These are phyloP conservation scores for Hansfordia pulvinata DNA, from an alignment of 2,329 filamentous ascomycete species.

Conservation along the genomic window DNA sequence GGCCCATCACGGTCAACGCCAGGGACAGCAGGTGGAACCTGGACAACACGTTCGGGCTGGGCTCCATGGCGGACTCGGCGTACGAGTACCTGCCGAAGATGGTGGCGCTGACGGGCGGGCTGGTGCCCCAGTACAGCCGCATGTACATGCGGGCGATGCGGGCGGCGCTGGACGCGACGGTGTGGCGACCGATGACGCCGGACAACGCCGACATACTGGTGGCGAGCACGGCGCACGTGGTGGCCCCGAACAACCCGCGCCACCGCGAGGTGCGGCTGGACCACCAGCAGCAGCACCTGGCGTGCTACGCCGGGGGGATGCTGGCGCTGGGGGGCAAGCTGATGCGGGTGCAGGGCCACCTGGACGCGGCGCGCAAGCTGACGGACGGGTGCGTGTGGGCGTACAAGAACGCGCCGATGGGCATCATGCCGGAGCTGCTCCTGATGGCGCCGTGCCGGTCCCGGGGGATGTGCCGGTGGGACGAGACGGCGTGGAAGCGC, in stretches of 20 bases:
- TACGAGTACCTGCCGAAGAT: conserved; percentile 41
- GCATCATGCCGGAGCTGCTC: conserved; percentile 39
- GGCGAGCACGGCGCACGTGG: conserved; percentile 27
- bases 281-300: conserved; percentile 28
- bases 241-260: conserved; percentile 11
- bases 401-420: conserved; percentile 30
- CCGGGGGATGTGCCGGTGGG: conserved; percentile 12
- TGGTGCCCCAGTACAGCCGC: conserved; percentile 37
- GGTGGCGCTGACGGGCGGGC: conserved; percentile 41
- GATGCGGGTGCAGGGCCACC: conserved; percentile 23
- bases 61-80: conserved; percentile 22
- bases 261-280: conserved; percentile 17
- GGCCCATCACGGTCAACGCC: conserved; percentile 53
- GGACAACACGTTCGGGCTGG: conserved; percentile 19
- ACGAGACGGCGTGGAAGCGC: conserved; percentile 13
- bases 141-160: conserved; percentile 52
- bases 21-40: conserved; percentile 27
- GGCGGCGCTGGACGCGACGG: conserved; percentile 41
- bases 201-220: conserved; percentile 45
- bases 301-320: conserved; percentile 37
- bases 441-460: conserved; percentile 24
- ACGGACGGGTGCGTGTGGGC: conserved; percentile 37
- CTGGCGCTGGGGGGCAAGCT: conserved; percentile 33
- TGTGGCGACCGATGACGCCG: conserved; percentile 52
- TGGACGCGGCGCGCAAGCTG: conserved; percentile 28